Percentiles rank a stretch among this genome's conserved stretches.
Evolutionary conservation across 768 basidiomycete species (phyloP).

Genomic region (Heimioporus sp.): DNA sequence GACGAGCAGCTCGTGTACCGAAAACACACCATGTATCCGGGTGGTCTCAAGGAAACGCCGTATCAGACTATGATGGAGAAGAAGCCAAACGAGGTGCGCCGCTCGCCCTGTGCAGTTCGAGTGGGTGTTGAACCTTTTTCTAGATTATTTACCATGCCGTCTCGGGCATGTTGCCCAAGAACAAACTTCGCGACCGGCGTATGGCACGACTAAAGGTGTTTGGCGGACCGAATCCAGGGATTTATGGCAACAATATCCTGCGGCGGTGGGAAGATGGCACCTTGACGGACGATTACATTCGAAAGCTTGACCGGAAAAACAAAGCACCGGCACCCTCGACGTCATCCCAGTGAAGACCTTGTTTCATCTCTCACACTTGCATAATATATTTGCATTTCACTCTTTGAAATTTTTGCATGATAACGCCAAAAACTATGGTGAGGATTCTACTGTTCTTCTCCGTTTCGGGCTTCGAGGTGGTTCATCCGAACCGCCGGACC

Average conservation of each 20-base stretch:
- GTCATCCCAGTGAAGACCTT: constrained; percentile 9
- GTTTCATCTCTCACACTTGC: not conserved
- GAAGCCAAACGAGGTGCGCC: constrained; percentile 85
- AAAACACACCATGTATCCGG: constrained; percentile 90
- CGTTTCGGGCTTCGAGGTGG: constrained; percentile 3
- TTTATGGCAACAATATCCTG: constrained; percentile 72
- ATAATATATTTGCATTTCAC: constrained; percentile 7
- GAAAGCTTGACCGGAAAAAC: constrained; percentile 25
- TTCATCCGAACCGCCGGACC: not conserved
- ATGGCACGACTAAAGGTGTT: constrained; percentile 89
- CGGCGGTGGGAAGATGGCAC: constrained; percentile 85
- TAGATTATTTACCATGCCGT: constrained; percentile 96
- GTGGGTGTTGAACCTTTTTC: not conserved
- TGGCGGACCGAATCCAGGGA: constrained; percentile 73
- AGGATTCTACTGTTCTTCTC: constrained; percentile 1
- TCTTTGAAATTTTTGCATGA: not conserved
- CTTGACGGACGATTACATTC: constrained; percentile 41
- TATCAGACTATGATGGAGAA: constrained; percentile 81
- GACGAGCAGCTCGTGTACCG: constrained; percentile 82
- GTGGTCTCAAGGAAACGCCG: constrained; percentile 88
- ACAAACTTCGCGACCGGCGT: constrained; percentile 87
- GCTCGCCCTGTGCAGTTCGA: not conserved
- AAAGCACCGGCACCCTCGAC: constrained; percentile 3
- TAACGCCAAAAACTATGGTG: not conserved
- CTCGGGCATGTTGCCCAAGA: constrained; percentile 98